Conservation (phyloP, 129 eudicot genomes). For the Silybum marianum region DNA sequence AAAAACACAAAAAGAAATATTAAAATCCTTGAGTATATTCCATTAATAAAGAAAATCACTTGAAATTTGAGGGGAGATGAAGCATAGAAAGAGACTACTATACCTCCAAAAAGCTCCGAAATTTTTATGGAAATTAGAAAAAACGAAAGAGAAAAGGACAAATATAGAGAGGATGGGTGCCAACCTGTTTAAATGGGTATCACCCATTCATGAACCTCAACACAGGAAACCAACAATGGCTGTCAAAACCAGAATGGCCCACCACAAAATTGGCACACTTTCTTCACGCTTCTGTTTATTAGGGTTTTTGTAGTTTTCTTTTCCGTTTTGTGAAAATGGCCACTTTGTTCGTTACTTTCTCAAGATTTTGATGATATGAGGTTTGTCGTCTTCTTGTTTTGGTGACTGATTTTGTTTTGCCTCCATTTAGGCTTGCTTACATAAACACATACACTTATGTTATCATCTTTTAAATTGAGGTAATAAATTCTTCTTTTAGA, state of each 20-base stretch:
- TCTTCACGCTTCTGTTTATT: slow-evolving; percentile 21
- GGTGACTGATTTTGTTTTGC: slow-evolving; percentile 13
- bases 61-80: slow-evolving; percentile 6
- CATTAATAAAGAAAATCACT: slow-evolving; percentile 3
- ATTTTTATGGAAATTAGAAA: not conserved
- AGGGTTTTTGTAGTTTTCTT: not conserved
- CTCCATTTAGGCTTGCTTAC: not conserved
- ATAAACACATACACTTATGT: not conserved
- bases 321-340: slow-evolving; percentile 26
- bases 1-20: slow-evolving; percentile 12
- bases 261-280: slow-evolving; percentile 33
- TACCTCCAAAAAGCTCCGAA: slow-evolving; percentile 27
- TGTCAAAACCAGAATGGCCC: slow-evolving; percentile 33
- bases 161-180: slow-evolving; percentile 3
- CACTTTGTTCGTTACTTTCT: slow-evolving; percentile 13
- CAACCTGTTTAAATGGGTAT: slow-evolving; percentile 36
- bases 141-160: slow-evolving; percentile 11
- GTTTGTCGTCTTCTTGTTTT: slow-evolving; percentile 7
- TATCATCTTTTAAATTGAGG: not conserved
- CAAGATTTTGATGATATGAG: slow-evolving; percentile 14
- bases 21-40: slow-evolving; percentile 19
- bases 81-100: slow-evolving; percentile 13
- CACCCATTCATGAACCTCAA: slow-evolving; percentile 46
- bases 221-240: slow-evolving; percentile 32
- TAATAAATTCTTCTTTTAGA: too few species aligned